Evolutionary conservation across 1,139 yeast species (phyloP), one percentile per base, ranked within the genome.

Genomic region (Hanseniaspora uvarum): DNA sequence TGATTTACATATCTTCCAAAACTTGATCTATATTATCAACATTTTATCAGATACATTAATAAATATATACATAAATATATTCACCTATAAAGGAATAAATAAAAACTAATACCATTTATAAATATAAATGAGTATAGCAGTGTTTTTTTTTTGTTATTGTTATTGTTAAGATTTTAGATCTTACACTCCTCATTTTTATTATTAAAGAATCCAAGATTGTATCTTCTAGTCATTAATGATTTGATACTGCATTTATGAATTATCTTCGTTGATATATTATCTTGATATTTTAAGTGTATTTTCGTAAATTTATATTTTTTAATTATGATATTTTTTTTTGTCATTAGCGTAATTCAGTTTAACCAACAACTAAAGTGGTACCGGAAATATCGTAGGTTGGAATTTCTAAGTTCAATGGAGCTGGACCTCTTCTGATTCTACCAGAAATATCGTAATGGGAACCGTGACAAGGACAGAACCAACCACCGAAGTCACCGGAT

Each of bases 401-500:
- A 65, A 94, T 79, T 78, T 92, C 98, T 77, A 94, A 81, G 80
- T 92, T 92, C 73, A 88, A 81, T 69, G 99, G 99, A 70, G 99
- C 99, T 66, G 99, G 99, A 65, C 99, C 99, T 77, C 83, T 92
- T 83, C 99, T 87, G 72, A 94, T 92, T 83, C 99, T 92, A 72
- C 99, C 99, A 60, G 97, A 84, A 76, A 94, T 94, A 76, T 94
- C 98, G 76, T 94, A 94, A 74, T 94, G 98, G 70, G 98, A 92
- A 80, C 98, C 99, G 78, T 94, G 99, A 78, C 98, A 94, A 62
- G 99, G 99, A 75, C 99, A 94, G 92, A 94, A 94, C 98, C 98
- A 94, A 70, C 98, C 98, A 71, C 96, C 97, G 66, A 81, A 94
- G 73, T 94, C 99, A 75, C 99, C 99, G 61, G 97, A 86, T 76